Conservation (phyloP, 768 basidiomycete species). For the Filobasidium floriforme region DNA sequence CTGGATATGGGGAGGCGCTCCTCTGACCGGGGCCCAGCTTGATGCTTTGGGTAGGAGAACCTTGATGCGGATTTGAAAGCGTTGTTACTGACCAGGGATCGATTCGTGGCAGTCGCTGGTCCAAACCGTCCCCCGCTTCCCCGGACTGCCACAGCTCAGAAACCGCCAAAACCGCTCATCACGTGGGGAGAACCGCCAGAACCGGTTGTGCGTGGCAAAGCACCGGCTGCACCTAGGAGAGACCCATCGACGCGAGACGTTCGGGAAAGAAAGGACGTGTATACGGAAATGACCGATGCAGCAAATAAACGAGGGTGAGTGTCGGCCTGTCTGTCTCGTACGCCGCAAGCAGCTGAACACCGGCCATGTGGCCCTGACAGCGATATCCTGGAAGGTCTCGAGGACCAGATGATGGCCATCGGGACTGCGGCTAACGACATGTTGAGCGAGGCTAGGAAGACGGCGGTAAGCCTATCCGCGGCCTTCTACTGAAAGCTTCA, state of each 20-base stretch:
- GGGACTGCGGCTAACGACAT: slow-evolving; percentile 33
- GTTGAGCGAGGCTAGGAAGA: slow-evolving; percentile 35
- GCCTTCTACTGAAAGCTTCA: not conserved
- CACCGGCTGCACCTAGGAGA: slow-evolving; percentile 32
- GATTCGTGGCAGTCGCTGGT: slow-evolving; percentile 38
- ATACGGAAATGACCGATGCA: slow-evolving; percentile 41
- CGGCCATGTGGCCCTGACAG: slow-evolving; percentile 8
- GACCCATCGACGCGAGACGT: slow-evolving; percentile 26
- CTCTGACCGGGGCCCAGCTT: slow-evolving; percentile 43
- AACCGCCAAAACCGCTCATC: slow-evolving; percentile 38
- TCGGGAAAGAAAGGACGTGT: slow-evolving; percentile 39
- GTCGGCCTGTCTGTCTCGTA: too few species aligned
- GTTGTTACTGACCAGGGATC: not conserved
- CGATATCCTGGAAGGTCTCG: slow-evolving; percentile 37
- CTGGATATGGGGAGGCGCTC: slow-evolving; percentile 47
- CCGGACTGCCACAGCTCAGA: slow-evolving; percentile 23
- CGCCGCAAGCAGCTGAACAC: not conserved
- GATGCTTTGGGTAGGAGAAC: slow-evolving; percentile 37
- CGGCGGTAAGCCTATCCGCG: slow-evolving; percentile 30
- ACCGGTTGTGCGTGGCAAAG: slow-evolving; percentile 17
- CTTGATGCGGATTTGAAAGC: not conserved
- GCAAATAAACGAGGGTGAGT: slow-evolving; percentile 32
- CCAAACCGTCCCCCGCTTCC: slow-evolving; percentile 40
- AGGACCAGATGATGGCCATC: slow-evolving; percentile 34
- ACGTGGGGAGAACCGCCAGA: slow-evolving; percentile 38